Evolutionary conservation across 805 yeast species (phyloP).

Genomic region (Vanderwaltozyma verrucispora): DNA sequence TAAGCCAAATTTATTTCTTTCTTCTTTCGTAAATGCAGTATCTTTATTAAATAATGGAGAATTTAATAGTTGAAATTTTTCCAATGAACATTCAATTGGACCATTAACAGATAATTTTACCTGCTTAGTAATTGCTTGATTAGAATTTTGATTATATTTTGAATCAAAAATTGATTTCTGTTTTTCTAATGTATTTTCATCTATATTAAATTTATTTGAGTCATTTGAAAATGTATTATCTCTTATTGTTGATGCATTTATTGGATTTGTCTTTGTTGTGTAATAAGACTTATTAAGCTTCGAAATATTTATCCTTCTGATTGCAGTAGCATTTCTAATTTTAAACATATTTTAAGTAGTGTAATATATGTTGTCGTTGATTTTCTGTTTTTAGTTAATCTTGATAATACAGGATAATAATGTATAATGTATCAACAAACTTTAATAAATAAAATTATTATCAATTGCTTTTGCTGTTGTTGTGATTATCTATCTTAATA

Average conservation of each 20-base stretch:
- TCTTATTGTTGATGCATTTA: conserved; percentile 18
- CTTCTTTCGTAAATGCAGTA: conserved; percentile 83
- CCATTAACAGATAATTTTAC: conserved; percentile 36
- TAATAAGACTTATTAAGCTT: conserved; percentile 3
- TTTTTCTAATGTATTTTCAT: background rate
- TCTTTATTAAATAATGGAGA: conserved; percentile 90
- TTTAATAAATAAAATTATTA: no score
- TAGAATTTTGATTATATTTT: background rate
- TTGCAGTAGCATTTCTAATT: no score
- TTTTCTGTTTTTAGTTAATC: no score
- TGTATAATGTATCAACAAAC: no score
- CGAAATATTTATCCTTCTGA: no score
- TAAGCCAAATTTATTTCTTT: conserved; percentile 70
- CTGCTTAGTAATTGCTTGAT: conserved; percentile 2
- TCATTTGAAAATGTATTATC: conserved; percentile 12
- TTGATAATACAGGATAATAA: no score
- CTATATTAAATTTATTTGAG: no score
- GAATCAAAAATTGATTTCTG: background rate
- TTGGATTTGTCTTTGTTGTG: conserved; percentile 13
- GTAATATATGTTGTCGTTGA: no score
- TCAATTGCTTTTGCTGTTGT: no score
- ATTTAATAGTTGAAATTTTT: conserved; percentile 71
- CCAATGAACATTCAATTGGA: conserved; percentile 70
- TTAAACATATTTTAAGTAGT: no score
- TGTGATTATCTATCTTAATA: no score